Evolutionary conservation across 768 basidiomycete species (phyloP).

Genomic region (Phylloporus sp.): DNA sequence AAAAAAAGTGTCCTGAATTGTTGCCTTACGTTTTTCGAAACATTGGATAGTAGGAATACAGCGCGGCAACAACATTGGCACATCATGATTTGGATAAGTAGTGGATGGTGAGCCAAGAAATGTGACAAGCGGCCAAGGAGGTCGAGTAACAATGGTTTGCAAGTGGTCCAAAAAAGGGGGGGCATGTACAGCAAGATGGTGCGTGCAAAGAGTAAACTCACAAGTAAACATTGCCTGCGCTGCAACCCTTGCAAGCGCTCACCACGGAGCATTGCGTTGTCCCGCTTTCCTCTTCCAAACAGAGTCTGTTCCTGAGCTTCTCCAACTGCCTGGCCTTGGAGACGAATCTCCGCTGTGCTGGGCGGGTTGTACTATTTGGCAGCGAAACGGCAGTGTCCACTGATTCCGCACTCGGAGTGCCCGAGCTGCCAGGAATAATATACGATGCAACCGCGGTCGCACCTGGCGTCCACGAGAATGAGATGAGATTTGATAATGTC

Average conservation of each 20-base stretch:
- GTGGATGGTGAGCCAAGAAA: conserved; percentile 10
- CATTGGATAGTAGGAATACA: conserved; percentile 25
- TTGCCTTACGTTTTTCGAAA: conserved; percentile 8
- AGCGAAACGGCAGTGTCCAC: conserved; percentile 9
- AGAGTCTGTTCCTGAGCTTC: conserved; percentile 53
- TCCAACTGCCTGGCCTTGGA: conserved; percentile 63
- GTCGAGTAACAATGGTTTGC: conserved; percentile 11
- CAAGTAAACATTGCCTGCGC: conserved; percentile 21
- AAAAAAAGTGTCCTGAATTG: conserved; percentile 23
- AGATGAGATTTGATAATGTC: conserved; percentile 56
- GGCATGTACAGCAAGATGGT: conserved; percentile 7
- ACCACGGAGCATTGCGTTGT: conserved; percentile 20
- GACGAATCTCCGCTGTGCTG: conserved; percentile 41
- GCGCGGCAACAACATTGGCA: conserved; percentile 25
- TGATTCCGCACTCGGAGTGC: conserved; percentile 5
- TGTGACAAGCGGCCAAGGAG: conserved; percentile 12
- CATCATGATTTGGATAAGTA: conserved; percentile 18
- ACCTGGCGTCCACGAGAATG: conserved; percentile 48
- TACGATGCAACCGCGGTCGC: conserved; percentile 26
- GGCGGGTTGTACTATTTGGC: conserved; percentile 7
- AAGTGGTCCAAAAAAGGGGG: conserved; percentile 2
- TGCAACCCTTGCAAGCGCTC: conserved; percentile 29
- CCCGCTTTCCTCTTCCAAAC: conserved; percentile 30
- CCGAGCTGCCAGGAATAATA: conserved; percentile 18
- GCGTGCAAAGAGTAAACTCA: conserved; percentile 13